Evolutionary conservation across 768 basidiomycete species (phyloP).

Genomic region (Lentinula sp.): DNA sequence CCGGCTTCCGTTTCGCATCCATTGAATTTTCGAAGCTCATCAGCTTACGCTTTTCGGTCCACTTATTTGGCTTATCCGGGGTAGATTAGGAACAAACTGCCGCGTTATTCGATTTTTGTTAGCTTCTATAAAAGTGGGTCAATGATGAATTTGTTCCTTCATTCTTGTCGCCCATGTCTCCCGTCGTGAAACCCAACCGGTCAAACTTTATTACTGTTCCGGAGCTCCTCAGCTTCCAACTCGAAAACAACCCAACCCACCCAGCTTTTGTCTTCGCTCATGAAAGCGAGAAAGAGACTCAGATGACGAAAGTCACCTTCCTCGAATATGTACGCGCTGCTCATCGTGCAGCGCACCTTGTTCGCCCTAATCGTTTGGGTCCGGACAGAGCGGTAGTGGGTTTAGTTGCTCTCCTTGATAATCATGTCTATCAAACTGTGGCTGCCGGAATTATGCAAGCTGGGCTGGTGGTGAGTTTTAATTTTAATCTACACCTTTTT

Average conservation of each 20-base stretch:
- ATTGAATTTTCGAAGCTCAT: background rate
- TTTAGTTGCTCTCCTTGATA: constrained; percentile 5
- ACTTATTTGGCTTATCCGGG: background rate
- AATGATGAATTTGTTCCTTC: too few species aligned
- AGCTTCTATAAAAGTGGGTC: too few species aligned
- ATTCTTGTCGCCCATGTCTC: background rate
- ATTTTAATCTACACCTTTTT: background rate
- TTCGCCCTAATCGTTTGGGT: constrained; percentile 5
- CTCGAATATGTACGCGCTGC: constrained; percentile 21
- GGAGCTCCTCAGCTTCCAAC: constrained; percentile 15
- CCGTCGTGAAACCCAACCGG: constrained; percentile 9
- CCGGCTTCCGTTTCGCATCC: background rate
- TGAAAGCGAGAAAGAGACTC: background rate
- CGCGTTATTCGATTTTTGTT: too few species aligned
- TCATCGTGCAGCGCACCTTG: constrained; percentile 14
- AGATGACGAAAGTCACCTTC: constrained; percentile 15
- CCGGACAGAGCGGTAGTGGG: constrained; percentile 10
- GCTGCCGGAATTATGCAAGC: constrained; percentile 7
- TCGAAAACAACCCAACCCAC: constrained; percentile 16
- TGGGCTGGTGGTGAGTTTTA: constrained; percentile 7
- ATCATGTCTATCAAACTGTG: constrained; percentile 7
- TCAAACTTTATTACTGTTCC: constrained; percentile 16
- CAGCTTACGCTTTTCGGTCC: background rate
- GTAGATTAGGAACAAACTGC: background rate
- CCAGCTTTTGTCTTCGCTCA: constrained; percentile 16